A percentile compares a stretch with the other conserved stretches of the same genome.
These are phyloP conservation scores for Serendipita sp. DNA, from an alignment of 768 basidiomycete species.

Conservation along the genomic window DNA sequence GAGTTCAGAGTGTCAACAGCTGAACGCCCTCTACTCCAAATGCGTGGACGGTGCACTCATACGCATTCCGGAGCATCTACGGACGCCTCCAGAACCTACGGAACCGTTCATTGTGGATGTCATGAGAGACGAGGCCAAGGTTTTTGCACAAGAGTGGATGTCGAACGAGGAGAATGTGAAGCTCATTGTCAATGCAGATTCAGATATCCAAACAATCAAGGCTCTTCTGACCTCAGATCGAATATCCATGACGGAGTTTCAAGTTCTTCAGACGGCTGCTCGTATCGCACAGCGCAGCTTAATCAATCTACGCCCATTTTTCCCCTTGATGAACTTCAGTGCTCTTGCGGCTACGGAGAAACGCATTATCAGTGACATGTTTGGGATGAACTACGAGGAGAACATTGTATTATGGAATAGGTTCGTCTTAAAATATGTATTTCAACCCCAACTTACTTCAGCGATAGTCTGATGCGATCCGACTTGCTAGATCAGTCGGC, in stretches of 20 bases:
- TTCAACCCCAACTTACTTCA: not conserved
- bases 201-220: not conserved
- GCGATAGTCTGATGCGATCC: constrained; percentile 32
- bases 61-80: constrained; percentile 39
- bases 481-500: constrained; percentile 31
- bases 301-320: constrained; percentile 30
- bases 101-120: constrained; percentile 37
- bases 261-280: constrained; percentile 37
- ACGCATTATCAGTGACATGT: constrained; percentile 29
- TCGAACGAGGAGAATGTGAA: not conserved
- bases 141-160: constrained; percentile 31
- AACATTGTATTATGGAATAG: constrained; percentile 46
- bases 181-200: not conserved
- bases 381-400: constrained; percentile 26
- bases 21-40: constrained; percentile 55
- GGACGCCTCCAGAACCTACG: constrained; percentile 30
- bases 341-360: constrained; percentile 40
- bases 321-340: constrained; percentile 39
- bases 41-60: constrained; percentile 51
- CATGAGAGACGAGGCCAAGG: constrained; percentile 30
- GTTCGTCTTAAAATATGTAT: not conserved
- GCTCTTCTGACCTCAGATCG: not conserved
- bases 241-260: constrained; percentile 41
- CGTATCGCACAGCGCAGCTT: constrained; percentile 28
- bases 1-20: constrained; percentile 49